Evolutionary conservation across 2,329 filamentous ascomycete genomes (phyloP), one percentile per base, ranked within the genome.

Genomic region (Exophiala oligosperma): DNA sequence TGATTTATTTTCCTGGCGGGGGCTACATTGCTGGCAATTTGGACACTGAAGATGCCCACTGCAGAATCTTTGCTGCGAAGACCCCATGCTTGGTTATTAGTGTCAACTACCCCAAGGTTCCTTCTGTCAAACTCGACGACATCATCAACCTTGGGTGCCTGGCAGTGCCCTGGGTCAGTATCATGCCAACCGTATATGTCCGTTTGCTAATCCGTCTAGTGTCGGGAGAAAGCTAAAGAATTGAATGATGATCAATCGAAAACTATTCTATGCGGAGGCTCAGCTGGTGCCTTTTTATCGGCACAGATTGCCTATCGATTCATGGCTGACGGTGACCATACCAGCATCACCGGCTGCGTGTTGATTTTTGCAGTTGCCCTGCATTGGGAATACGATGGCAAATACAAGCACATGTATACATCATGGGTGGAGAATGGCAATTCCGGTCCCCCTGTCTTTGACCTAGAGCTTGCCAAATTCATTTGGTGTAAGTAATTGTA

Each of bases 1-100:
- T 69, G 28, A 64, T 75, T 6, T 76, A 70, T 60, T 68, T 60
- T 49, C 71, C 74, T 55, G 73, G 73, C 40, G 73, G 73, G 28
- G 73, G 73, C 1, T 74, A 65, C 52, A 64, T 70, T 35, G 62
- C 65, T 4, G 73, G 73, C 14, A 67, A 69, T 57, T 66, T 74
- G 17, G 68, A 74, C 49, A 66, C 66, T 8, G 73, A 75, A 63
- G 71, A 74, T 58, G 63, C 66, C 4, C 65, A 70, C 57, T 74
- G 72, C 59, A 63, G 71, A 28, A 61, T 66, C 21, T 60, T 75
- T 24, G 64, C 70, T 29, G 65, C 68, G 23, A 53, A 63, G 40
- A 66, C 66, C 1, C 67, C 69, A 11, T 71, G 68, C 49, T 61
- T 73, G 46, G 62, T 75, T 35, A 67, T 74, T 40, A 69, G 68